phyloP scores from a whole-genome alignment of 1,284 basidiomycete genomes.

The Cutaneotrichosporon cutaneum region DNA sequence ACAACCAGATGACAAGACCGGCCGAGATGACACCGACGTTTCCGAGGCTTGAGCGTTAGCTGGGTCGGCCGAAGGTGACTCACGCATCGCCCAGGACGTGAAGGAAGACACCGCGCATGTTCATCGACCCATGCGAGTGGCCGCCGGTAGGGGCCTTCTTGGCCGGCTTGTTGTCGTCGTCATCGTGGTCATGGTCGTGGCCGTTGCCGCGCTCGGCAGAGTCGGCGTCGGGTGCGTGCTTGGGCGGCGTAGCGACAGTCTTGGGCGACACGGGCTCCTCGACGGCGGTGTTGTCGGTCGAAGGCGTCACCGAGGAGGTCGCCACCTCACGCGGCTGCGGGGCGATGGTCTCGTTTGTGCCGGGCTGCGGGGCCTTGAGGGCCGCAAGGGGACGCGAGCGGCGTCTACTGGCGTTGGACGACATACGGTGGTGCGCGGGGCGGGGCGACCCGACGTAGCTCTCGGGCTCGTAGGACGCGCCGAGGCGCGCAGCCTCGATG shows the following conservation, averaged over 20 bases:
- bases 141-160: conserved; percentile 36
- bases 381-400: conserved; percentile 10
- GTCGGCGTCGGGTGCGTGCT: conserved; percentile 12
- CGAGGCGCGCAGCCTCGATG: conserved; percentile 70
- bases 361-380: conserved; percentile 27
- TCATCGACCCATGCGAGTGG: conserved; percentile 74
- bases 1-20: conserved; percentile 87
- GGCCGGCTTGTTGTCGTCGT: conserved; percentile 23
- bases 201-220: conserved; percentile 17
- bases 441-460: conserved; percentile 32
- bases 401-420: conserved; percentile 22
- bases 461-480: conserved; percentile 28
- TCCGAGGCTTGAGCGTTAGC: conserved; percentile 60
- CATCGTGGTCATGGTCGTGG: conserved; percentile 28
- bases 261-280: conserved; percentile 12
- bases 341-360: conserved; percentile 37
- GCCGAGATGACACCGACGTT: conserved; percentile 97
- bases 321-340: conserved; percentile 21
- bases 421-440: conserved; percentile 20
- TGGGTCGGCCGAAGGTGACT: conserved; percentile 25
- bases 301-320: conserved; percentile 18
- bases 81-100: conserved; percentile 93
- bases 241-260: not conserved
- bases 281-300: conserved; percentile 26
- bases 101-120: conserved; percentile 91